These are phyloP conservation scores for Cordia subcordata DNA, from an alignment of 257 asterid species.

Conservation along the genomic window DNA sequence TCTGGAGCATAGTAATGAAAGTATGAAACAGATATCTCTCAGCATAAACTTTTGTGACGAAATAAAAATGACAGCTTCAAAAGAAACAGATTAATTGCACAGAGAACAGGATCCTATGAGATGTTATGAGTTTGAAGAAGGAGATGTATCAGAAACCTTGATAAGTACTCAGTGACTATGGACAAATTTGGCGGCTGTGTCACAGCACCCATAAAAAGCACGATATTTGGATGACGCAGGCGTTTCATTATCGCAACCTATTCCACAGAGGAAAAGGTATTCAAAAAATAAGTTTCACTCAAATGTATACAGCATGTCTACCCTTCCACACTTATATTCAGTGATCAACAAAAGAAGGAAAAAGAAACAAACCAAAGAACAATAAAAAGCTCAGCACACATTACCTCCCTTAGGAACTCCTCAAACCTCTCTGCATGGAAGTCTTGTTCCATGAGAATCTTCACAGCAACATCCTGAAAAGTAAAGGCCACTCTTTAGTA, in stretches of 20 bases:
- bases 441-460: slow-evolving; percentile 96
- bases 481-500: slow-evolving; percentile 8
- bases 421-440: slow-evolving; percentile 62
- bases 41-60: slow-evolving; percentile 5
- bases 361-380: background rate
- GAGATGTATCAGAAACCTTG: slow-evolving; percentile 44
- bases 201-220: slow-evolving; percentile 98
- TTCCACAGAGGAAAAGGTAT: slow-evolving; percentile 10
- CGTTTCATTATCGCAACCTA: slow-evolving; percentile 95
- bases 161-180: slow-evolving; percentile 85
- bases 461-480: slow-evolving; percentile 95
- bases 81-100: background rate
- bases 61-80: slow-evolving; percentile 3
- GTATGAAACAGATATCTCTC: slow-evolving; percentile 8
- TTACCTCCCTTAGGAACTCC: slow-evolving; percentile 86
- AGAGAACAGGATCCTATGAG: background rate
- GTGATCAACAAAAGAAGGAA: no score
- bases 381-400: slow-evolving; percentile 3
- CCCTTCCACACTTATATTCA: no score
- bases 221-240: slow-evolving; percentile 94
- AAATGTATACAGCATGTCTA: no score
- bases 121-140: background rate
- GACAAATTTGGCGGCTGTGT: slow-evolving; percentile 88
- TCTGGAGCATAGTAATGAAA: slow-evolving; percentile 37
- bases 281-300: no score